Evolutionary conservation across 2,329 filamentous ascomycete species (phyloP), one percentile per base, ranked within the genome.

Genomic region (Fusarium nelsonii): DNA sequence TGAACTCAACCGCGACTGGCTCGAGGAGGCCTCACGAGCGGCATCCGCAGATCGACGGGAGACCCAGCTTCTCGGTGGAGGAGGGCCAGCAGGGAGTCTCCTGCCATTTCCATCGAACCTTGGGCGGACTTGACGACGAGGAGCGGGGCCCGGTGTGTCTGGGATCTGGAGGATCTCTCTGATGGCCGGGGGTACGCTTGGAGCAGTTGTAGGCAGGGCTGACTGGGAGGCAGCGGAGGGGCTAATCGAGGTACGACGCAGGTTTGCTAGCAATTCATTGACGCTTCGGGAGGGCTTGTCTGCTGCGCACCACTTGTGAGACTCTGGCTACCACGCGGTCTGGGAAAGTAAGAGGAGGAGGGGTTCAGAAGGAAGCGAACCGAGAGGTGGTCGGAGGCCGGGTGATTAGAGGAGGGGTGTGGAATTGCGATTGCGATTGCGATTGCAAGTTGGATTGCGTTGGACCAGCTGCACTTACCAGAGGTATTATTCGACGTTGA

Each of bases 121-220:
- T 50, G 74, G 72, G 54, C 83, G 80, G 60, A 74, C 74, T 26
- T 78, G 79, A 43, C 83, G 80, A 58, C 86, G 81, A 28, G 86
- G 85, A 28, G 77, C 76, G 30, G 85, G 87, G 11, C 81, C 76
- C 26, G 86, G 86, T 30, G 84, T 84, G 72, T 88, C 87, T 61
- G 87, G 87, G 58, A 89, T 82, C 71, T 87, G 84, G 52, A 90
- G 84, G 62, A 90, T 84, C 63, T 85, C 82, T 62, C 87, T 84
- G 71, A 90, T 83, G 54, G 82, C 79, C 6, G 88, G 88, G 54
- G 87, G 88, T 4, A 90, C 82, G 62, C 85, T 88, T n/a, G 85
- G 87, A 33, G 77, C 73, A 58, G 76, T 76, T 49, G 76, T 71
- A 60, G 77, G 72, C 66, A 74, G 70, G 61, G 73, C 63, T 56